phyloP scores from a whole-genome alignment of 2,329 filamentous ascomycete species.

The Aspergillus ruber region DNA sequence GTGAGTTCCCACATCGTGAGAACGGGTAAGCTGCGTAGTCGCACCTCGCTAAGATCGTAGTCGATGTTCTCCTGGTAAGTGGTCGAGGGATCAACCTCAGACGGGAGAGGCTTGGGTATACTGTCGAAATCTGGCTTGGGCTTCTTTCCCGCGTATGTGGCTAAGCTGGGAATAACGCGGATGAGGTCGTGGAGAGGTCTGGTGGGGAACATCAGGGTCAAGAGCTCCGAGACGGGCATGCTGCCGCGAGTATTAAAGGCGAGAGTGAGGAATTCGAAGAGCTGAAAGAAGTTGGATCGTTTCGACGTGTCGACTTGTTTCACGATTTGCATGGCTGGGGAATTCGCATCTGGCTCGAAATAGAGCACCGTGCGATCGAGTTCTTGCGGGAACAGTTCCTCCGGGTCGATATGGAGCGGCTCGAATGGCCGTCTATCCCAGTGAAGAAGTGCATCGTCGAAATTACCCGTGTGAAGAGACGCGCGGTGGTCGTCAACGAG shows the following conservation, averaged over 20 bases:
- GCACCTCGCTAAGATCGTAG: conserved; percentile 26
- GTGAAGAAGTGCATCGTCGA: conserved; percentile 47
- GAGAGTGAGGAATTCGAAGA: conserved; percentile 20
- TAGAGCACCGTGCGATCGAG: conserved; percentile 28
- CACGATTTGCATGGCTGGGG: conserved; percentile 15
- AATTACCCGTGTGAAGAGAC: conserved; percentile 23
- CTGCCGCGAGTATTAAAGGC: conserved; percentile 19
- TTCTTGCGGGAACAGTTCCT: conserved; percentile 62
- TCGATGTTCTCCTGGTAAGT: conserved; percentile 27
- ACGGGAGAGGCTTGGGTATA: conserved; percentile 12
- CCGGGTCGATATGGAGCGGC: conserved; percentile 51
- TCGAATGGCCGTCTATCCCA: conserved; percentile 70
- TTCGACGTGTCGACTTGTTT: conserved; percentile 9
- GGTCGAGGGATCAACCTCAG: conserved; percentile 10
- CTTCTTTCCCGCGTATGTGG: conserved; percentile 20
- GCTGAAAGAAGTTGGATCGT: conserved; percentile 12
- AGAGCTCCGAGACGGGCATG: conserved; percentile 22
- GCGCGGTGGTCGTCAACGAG: conserved; percentile 51
- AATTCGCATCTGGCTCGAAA: conserved; percentile 27
- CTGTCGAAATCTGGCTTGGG: conserved; percentile 19
- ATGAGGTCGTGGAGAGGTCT: conserved; percentile 26
- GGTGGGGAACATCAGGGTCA: conserved; percentile 24
- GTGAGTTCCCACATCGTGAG: conserved; percentile 29
- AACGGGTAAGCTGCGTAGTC: conserved; percentile 23
- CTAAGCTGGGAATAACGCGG: conserved; percentile 26